Percentiles rank a stretch among this genome's conserved stretches.
phyloP scores from a whole-genome alignment of 805 yeast genomes.

The Monosporozyma aerobia region DNA sequence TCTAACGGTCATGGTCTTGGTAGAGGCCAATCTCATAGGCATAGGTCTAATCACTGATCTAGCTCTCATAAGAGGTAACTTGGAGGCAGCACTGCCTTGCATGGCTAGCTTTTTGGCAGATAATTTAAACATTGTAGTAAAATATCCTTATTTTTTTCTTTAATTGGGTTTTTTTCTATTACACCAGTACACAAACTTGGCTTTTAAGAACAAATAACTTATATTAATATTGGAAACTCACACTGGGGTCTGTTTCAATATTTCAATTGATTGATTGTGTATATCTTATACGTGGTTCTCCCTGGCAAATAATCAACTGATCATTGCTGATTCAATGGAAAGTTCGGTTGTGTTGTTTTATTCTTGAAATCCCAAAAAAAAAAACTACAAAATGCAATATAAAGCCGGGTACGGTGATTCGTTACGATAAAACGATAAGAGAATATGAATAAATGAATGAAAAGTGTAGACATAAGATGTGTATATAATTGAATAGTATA shows the following conservation, averaged over 20 bases:
- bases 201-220: not conserved
- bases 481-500: not conserved
- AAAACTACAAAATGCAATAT: not conserved
- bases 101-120: not conserved
- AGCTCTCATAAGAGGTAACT: not conserved
- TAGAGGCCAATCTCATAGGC: constrained; percentile 26
- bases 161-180: too few relatives aligned
- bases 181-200: too few relatives aligned
- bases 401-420: not conserved
- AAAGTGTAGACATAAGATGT: not conserved
- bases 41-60: not conserved
- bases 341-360: not conserved
- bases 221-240: not conserved
- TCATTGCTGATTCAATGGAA: not conserved
- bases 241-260: not conserved
- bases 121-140: not conserved
- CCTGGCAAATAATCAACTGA: not conserved
- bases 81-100: not conserved
- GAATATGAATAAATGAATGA: not conserved
- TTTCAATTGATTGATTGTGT: not conserved
- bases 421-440: not conserved
- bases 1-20: constrained; percentile 80
- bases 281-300: not conserved
- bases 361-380: not conserved
- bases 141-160: not conserved